phyloP scores from a whole-genome alignment of 192 early-diverging fungal genomes.

The Backusella parvicylindrica region DNA sequence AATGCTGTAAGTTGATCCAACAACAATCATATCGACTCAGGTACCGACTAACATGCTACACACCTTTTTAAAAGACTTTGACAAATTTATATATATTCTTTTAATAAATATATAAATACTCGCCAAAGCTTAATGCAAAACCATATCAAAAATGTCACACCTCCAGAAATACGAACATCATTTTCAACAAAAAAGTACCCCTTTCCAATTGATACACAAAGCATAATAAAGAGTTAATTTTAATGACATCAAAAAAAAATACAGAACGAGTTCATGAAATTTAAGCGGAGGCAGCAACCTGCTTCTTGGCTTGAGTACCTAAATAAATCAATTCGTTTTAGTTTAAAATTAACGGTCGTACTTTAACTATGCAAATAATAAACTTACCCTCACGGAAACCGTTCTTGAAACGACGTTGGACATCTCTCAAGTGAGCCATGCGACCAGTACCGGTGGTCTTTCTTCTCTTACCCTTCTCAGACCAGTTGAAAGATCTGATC shows the following conservation, averaged over 20 bases:
- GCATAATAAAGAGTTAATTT: neutral
- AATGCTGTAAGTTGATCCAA: no score
- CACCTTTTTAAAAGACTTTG: no score
- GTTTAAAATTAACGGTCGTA: no score
- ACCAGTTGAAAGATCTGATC: slow-evolving; percentile 95
- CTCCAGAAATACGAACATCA: neutral
- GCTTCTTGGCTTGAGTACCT: slow-evolving; percentile 1
- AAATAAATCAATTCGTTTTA: neutral
- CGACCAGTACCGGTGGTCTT: slow-evolving; percentile 99
- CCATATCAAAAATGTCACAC: neutral
- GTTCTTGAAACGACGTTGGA: slow-evolving; percentile 95
- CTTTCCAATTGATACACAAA: neutral
- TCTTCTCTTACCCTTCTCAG: slow-evolving; percentile 91
- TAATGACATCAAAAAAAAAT: neutral
- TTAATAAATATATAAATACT: neutral
- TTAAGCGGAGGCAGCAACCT: neutral
- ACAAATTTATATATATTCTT: no score
- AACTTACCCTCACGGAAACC: slow-evolving; percentile 87
- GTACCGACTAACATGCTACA: no score
- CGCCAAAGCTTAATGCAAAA: neutral
- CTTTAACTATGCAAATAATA: neutral
- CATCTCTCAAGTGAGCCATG: slow-evolving; percentile 91
- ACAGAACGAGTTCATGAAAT: neutral
- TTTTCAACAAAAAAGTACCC: neutral
- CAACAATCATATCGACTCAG: no score